These are phyloP conservation scores for Bjerkandera adusta DNA, from an alignment of 1,284 basidiomycete species.

Conservation along the genomic window DNA sequence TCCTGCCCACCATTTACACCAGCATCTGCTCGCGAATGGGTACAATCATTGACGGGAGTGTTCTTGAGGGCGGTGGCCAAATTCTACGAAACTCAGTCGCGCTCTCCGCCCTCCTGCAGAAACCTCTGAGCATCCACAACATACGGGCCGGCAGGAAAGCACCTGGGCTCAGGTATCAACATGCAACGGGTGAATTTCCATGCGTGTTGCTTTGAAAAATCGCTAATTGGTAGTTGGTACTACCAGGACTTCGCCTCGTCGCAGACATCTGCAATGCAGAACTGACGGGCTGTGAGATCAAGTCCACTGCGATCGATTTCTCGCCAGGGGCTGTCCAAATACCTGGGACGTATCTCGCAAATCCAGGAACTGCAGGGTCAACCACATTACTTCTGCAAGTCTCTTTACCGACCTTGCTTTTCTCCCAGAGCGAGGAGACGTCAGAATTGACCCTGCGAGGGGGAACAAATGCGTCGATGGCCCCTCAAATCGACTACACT, in stretches of 20 bases:
- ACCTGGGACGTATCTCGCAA: conserved; percentile 49
- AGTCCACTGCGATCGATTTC: conserved; percentile 52
- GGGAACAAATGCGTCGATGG: conserved; percentile 65
- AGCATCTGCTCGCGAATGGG: neutral
- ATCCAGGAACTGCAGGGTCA: conserved; percentile 67
- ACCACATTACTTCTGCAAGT: conserved; percentile 68
- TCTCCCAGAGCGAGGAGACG: conserved; percentile 32
- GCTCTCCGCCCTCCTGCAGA: conserved; percentile 56
- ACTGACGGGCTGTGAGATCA: conserved; percentile 47
- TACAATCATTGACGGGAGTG: conserved; percentile 39
- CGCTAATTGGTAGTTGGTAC: neutral
- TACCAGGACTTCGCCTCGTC: conserved; percentile 58
- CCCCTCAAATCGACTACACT: conserved; percentile 72
- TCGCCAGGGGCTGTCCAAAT: conserved; percentile 43
- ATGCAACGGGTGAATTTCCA: conserved; percentile 52
- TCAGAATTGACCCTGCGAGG: conserved; percentile 56
- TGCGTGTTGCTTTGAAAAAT: neutral
- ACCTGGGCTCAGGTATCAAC: conserved; percentile 67
- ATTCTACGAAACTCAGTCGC: conserved; percentile 65
- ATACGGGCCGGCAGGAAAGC: conserved; percentile 53
- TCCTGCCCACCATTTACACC: neutral
- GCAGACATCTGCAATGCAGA: conserved; percentile 53
- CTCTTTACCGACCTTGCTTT: conserved; percentile 65
- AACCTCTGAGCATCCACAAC: conserved; percentile 55
- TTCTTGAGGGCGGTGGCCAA: conserved; percentile 66